Percentiles rank a stretch among this genome's conserved stretches.
Conservation (phyloP, 1,284 basidiomycete species). For the Ustilago bromivora region DNA sequence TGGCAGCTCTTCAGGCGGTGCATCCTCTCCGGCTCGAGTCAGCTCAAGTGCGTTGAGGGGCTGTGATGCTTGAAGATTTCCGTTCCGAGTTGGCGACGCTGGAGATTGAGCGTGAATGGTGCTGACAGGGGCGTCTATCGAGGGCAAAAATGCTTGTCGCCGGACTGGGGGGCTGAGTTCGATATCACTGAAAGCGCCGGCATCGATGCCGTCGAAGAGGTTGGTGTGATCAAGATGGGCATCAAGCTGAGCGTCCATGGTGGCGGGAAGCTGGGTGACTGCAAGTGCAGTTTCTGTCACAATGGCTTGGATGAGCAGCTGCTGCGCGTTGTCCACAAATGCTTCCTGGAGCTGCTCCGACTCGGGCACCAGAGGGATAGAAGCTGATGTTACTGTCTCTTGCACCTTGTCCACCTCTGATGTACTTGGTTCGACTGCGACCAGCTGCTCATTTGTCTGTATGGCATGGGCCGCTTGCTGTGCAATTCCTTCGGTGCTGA, state of each 20-base stretch:
- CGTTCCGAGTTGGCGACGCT: slow-evolving; percentile 11
- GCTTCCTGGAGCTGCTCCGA: not conserved
- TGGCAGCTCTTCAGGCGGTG: slow-evolving; percentile 2
- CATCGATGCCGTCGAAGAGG: slow-evolving; percentile 47
- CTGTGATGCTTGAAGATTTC: not conserved
- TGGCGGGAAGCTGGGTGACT: not conserved
- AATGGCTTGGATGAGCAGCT: not conserved
- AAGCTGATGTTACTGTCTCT: not conserved
- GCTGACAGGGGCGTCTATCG: slow-evolving; percentile 2
- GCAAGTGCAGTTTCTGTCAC: not conserved
- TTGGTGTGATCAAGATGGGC: slow-evolving; percentile 29
- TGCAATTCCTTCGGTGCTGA: not conserved
- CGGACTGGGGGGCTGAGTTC: slow-evolving; percentile 39
- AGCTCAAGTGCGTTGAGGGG: not conserved
- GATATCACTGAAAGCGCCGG: slow-evolving; percentile 43
- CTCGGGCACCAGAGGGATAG: not conserved
- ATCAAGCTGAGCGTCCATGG: slow-evolving; percentile 2
- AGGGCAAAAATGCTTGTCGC: slow-evolving; percentile 15
- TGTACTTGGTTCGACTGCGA: no score
- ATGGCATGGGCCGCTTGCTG: not conserved
- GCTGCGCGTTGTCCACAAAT: not conserved
- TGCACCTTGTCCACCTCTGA: no score
- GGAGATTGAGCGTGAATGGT: not conserved
- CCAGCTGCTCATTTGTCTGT: not conserved
- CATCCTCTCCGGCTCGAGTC: not conserved